Evolutionary conservation across 2,329 filamentous ascomycete species (phyloP).

Genomic region (Fusarium palustre): DNA sequence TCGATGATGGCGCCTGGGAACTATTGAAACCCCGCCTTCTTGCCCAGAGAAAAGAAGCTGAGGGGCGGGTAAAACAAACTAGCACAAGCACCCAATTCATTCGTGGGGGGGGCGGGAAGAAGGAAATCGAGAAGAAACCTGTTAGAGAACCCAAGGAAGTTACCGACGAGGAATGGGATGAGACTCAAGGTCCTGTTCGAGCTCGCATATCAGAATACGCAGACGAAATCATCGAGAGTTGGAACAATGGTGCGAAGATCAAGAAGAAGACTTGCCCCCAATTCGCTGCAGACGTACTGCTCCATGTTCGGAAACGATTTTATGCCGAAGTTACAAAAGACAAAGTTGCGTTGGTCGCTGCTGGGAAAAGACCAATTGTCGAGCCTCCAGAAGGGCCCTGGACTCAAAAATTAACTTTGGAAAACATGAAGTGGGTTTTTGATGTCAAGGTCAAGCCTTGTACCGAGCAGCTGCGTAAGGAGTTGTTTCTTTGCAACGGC

Average conservation of each 20-base stretch:
- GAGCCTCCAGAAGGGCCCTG: conserved; percentile 66
- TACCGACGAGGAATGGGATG: conserved; percentile 77
- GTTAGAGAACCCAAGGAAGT: conserved; percentile 59
- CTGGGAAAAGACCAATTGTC: conserved; percentile 57
- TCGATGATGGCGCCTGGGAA: conserved; percentile 78
- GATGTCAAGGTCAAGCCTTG: conserved; percentile 79
- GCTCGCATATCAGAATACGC: conserved; percentile 74
- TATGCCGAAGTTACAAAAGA: conserved; percentile 70
- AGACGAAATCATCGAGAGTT: conserved; percentile 76
- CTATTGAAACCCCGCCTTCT: conserved; percentile 75
- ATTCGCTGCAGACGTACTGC: conserved; percentile 78
- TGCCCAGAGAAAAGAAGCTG: conserved; percentile 73
- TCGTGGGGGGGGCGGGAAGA: conserved; percentile 50
- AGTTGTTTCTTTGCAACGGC: conserved; percentile 80
- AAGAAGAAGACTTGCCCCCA: conserved; percentile 71
- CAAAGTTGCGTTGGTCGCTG: conserved; percentile 59
- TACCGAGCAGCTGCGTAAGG: conserved; percentile 74
- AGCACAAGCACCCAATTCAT: conserved; percentile 48
- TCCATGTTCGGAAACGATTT: conserved; percentile 75
- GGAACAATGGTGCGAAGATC: conserved; percentile 72
- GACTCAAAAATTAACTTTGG: conserved; percentile 75
- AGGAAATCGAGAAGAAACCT: neutral
- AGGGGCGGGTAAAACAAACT: conserved; percentile 63
- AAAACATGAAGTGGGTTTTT: conserved; percentile 90
- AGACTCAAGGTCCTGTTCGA: conserved; percentile 74